Evolutionary conservation across 2,329 filamentous ascomycete species (phyloP).

Genomic region (Byssochlamys sp.): DNA sequence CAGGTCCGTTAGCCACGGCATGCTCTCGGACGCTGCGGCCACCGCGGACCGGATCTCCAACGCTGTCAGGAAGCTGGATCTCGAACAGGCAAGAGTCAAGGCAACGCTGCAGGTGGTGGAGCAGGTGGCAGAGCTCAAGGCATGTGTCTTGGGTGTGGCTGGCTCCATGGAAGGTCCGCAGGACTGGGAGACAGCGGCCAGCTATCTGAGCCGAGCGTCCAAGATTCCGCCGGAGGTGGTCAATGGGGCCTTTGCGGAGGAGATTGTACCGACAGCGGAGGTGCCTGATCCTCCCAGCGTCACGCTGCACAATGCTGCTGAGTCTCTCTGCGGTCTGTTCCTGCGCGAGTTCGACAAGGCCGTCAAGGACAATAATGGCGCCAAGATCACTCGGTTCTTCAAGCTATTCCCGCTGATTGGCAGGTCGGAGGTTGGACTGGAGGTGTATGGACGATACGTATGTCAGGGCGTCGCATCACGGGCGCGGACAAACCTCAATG

Average conservation of each 20-base stretch:
- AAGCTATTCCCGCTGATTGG: slow-evolving; percentile 94
- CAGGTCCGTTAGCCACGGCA: slow-evolving; percentile 74
- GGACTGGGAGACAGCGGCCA: slow-evolving; percentile 95
- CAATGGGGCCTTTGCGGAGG: slow-evolving; percentile 74
- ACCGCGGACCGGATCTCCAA: slow-evolving; percentile 78
- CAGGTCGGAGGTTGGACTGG: slow-evolving; percentile 74
- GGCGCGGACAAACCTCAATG: slow-evolving; percentile 70
- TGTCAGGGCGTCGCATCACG: slow-evolving; percentile 85
- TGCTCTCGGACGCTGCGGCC: slow-evolving; percentile 75
- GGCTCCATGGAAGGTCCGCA: slow-evolving; percentile 96
- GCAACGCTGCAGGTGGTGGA: slow-evolving; percentile 85
- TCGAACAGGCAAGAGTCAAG: slow-evolving; percentile 84
- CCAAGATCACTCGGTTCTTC: slow-evolving; percentile 90
- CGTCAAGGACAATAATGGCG: slow-evolving; percentile 72
- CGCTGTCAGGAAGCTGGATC: slow-evolving; percentile 76
- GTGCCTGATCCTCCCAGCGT: slow-evolving; percentile 83
- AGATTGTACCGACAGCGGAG: slow-evolving; percentile 89
- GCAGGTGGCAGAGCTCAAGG: slow-evolving; percentile 91
- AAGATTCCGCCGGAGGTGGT: slow-evolving; percentile 72
- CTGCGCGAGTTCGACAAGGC: slow-evolving; percentile 91
- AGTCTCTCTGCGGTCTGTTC: slow-evolving; percentile 83
- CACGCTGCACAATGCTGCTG: slow-evolving; percentile 76
- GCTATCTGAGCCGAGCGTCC: slow-evolving; percentile 73
- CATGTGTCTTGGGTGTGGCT: slow-evolving; percentile 85
- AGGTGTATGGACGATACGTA: slow-evolving; percentile 91